Base-by-base conservation (phyloP, 2,329 filamentous ascomycete species). In the Phaeomoniella chlamydospora region DNA sequence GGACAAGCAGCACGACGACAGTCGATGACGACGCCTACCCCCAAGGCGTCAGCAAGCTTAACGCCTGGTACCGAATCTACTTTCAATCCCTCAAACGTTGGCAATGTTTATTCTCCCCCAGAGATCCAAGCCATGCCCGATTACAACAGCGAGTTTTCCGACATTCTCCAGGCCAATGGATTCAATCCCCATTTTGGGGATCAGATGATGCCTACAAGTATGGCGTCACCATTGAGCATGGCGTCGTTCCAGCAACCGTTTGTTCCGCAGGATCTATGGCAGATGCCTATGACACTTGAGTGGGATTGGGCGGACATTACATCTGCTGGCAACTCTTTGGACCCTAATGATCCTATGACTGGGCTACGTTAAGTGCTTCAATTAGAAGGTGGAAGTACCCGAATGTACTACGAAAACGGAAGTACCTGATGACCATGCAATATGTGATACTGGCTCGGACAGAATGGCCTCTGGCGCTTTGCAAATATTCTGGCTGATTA, bases 241-340 rank as follows among this genome's bases (percentile, higher is more conserved):
- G 55, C 58, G 10, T 50, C 65, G 13, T 86, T 87, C 51, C 80
- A 87, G 49, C 82, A 92, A 45, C 87, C 87, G 0, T 80, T 94
- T 49, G 74, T 96, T 15, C 88, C 90, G 3, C 85, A 88, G 48
- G 90, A 96, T 58, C 59, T 96, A 16, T 98, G 90, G 76, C 81
- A 88, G 55, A 78, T 96, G 73, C 87, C 88, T 1, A 93, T 94
- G 78, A 92, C 84, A 2, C 69, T 96, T 15, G 88, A 96, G 53
- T 94, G 87, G 86, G 85, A 80, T 45, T 82, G 77, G 77, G 72
- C 61, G 3, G 62, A 65, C 38, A 57, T 61, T 51, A 57, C 56
- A 11, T 49, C 31, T 15, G 31, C 49, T 13, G 56, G 31, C n/a
- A 26, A 26, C n/a, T n/a, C 22, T 26, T 26, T 26, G 6, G 22